A percentile compares a stretch with the other conserved stretches of the same genome.
Evolutionary conservation across 768 basidiomycete species (phyloP).

Genomic region (Xerocomellus dryophilus): DNA sequence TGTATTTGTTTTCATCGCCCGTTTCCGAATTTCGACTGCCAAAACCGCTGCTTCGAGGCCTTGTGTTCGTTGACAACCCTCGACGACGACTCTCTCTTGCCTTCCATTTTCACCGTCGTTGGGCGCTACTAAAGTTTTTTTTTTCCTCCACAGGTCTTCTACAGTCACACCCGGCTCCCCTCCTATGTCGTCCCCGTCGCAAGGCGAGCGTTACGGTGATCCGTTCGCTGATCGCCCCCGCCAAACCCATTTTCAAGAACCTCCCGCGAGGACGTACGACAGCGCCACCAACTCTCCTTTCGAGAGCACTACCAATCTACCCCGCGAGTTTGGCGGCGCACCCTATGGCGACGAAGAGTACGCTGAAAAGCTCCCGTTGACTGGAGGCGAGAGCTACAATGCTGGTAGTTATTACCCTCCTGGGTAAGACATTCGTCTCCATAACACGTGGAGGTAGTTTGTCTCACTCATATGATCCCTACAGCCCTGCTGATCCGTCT

Average conservation of each 20-base stretch:
- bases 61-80: conserved; percentile 24
- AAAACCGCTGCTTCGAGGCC: conserved; percentile 24
- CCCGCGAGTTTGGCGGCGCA: conserved; percentile 46
- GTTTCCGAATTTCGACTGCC: conserved; percentile 22
- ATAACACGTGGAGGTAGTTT: not conserved
- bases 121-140: conserved; percentile 9
- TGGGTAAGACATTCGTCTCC: conserved; percentile 41
- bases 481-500: conserved; percentile 51
- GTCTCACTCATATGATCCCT: conserved; percentile 11
- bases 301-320: conserved; percentile 56
- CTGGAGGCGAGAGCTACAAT: conserved; percentile 49
- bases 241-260: conserved; percentile 56
- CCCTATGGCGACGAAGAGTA: conserved; percentile 65
- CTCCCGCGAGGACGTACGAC: conserved; percentile 47
- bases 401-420: conserved; percentile 72
- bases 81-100: conserved; percentile 8
- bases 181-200: conserved; percentile 30
- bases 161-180: not conserved
- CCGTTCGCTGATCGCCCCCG: conserved; percentile 73
- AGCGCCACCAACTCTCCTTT: conserved; percentile 44
- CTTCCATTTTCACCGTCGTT: conserved; percentile 5
- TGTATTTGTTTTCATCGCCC: conserved; percentile 34
- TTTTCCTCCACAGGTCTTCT: conserved; percentile 7
- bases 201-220: conserved; percentile 45
- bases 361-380: conserved; percentile 75